Percentiles rank a stretch among this genome's conserved stretches.
Conservation (phyloP, 768 basidiomycete genomes). For the Leccinum imitatum region DNA sequence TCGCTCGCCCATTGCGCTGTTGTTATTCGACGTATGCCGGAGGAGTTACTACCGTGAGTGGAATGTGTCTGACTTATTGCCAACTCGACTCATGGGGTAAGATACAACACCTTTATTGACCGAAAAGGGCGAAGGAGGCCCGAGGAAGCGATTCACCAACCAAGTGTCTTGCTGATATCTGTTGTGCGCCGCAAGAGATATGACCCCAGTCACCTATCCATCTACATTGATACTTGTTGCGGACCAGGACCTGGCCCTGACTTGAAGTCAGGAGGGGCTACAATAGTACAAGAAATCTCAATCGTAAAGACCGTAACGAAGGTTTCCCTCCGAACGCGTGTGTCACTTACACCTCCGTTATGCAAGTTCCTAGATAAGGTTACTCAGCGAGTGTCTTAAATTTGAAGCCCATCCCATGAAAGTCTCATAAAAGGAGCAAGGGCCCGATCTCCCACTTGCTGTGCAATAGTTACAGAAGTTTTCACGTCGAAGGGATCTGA, state of each 20-base stretch:
- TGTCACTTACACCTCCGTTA: too few relatives aligned
- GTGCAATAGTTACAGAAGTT: too few relatives aligned
- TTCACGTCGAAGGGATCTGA: too few relatives aligned
- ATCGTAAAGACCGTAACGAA: neutral
- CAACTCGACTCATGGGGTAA: neutral
- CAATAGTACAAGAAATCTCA: neutral
- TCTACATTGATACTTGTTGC: neutral
- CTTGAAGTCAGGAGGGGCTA: neutral
- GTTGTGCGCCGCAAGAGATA: neutral
- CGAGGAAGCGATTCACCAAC: neutral
- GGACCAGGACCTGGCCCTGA: neutral
- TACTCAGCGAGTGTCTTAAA: too few relatives aligned
- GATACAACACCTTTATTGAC: neutral
- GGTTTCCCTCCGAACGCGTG: too few relatives aligned
- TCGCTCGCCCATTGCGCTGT: too few relatives aligned
- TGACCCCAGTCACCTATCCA: neutral
- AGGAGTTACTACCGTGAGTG: too few relatives aligned
- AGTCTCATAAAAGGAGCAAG: too few relatives aligned
- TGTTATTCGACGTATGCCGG: too few relatives aligned
- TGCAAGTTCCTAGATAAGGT: too few relatives aligned
- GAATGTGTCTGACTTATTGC: neutral
- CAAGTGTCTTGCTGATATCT: neutral
- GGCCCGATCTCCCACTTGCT: too few relatives aligned
- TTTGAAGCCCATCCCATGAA: too few relatives aligned
- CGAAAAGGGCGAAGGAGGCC: neutral